phyloP scores from a whole-genome alignment of 75 land plant genomes.

The Picea glauca region DNA sequence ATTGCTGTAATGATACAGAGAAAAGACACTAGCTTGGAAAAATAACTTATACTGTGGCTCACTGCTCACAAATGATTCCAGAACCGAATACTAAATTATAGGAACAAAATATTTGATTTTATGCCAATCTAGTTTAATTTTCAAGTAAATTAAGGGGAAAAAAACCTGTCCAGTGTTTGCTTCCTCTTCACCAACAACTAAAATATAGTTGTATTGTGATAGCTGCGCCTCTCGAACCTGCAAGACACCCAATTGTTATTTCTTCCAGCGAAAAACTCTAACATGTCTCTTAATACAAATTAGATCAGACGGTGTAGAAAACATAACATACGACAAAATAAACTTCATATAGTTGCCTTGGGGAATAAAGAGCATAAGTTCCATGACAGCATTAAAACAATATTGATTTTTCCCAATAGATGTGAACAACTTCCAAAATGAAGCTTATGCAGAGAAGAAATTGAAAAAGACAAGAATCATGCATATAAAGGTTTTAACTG shows the following conservation, averaged over 20 bases:
- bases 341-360: background rate
- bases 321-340: background rate
- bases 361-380: background rate
- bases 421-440: background rate
- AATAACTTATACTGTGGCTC: background rate
- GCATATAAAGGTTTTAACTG: background rate
- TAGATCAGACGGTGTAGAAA: background rate
- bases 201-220: conserved; percentile 94
- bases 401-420: background rate
- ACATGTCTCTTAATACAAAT: background rate
- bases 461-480: background rate
- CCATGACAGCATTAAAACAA: background rate
- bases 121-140: background rate
- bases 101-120: background rate
- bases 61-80: background rate
- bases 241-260: background rate
- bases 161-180: conserved; percentile 54
- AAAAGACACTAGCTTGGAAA: background rate
- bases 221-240: conserved; percentile 97
- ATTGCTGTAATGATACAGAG: background rate
- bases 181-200: conserved; percentile 95
- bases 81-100: background rate
- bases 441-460: background rate
- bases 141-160: background rate
- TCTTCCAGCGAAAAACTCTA: too few species aligned